phyloP scores from a whole-genome alignment of 495 filamentous ascomycete species.

The Aspergillus mulundensis region DNA sequence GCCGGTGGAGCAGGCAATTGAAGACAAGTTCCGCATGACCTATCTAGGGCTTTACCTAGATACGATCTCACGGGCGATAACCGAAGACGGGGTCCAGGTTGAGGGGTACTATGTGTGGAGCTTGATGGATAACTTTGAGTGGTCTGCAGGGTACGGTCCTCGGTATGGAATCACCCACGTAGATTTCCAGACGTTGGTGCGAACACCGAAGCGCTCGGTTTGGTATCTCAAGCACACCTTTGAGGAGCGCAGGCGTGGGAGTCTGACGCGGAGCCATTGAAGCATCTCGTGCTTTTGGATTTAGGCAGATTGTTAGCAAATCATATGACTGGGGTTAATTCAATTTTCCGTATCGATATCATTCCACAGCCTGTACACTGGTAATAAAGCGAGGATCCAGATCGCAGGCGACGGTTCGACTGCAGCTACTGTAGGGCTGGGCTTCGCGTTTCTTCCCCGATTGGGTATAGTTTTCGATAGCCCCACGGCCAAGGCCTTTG shows the following conservation, averaged over 20 bases:
- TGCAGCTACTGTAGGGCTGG: too few relatives aligned
- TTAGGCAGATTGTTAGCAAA: too few relatives aligned
- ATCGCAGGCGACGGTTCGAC: too few relatives aligned
- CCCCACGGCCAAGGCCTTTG: background rate
- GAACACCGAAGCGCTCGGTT: conserved; percentile 12
- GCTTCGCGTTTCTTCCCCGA: background rate
- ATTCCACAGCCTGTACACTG: too few relatives aligned
- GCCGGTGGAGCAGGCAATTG: conserved; percentile 41
- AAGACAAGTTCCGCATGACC: conserved; percentile 49
- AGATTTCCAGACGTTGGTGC: conserved; percentile 49
- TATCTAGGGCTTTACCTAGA: conserved; percentile 65
- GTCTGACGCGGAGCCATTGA: too few relatives aligned
- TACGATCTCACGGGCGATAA: conserved; percentile 56
- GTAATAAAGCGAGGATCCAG: too few relatives aligned
- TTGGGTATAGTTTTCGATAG: background rate
- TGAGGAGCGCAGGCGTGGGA: background rate
- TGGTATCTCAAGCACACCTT: conserved; percentile 1
- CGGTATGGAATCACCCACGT: conserved; percentile 69
- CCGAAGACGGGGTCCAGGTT: conserved; percentile 61
- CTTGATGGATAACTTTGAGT: conserved; percentile 57
- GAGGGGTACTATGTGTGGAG: conserved; percentile 68
- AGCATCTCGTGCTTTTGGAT: too few relatives aligned
- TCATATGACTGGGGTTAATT: too few relatives aligned
- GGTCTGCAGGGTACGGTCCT: conserved; percentile 68
- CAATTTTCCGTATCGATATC: too few relatives aligned